A percentile compares a stretch with the other conserved stretches of the same genome.
Evolutionary conservation across 2,329 filamentous ascomycete genomes (phyloP).

Genomic region (Blumeria hordei): DNA sequence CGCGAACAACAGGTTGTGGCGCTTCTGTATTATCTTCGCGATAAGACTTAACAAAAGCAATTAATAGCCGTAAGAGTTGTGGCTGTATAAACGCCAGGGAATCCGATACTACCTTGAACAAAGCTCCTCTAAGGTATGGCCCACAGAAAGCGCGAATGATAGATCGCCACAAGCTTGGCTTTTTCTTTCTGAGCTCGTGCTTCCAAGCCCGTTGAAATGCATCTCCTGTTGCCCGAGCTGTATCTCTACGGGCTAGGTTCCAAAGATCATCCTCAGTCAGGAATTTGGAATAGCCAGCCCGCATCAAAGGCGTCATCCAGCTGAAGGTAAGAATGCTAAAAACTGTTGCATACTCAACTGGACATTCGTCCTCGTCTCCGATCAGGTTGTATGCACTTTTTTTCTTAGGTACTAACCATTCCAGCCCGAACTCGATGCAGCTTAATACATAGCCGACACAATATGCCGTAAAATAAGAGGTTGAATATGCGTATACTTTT

Average conservation of each 20-base stretch:
- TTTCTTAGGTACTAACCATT: constrained; percentile 46
- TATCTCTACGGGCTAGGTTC: constrained; percentile 63
- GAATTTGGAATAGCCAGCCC: constrained; percentile 71
- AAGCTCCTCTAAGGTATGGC: constrained; percentile 55
- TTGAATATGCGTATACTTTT: constrained; percentile 26
- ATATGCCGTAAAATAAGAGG: constrained; percentile 40
- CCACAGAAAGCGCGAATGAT: constrained; percentile 65
- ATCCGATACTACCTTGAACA: constrained; percentile 83
- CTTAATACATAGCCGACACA: constrained; percentile 33
- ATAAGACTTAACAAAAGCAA: constrained; percentile 67
- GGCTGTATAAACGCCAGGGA: constrained; percentile 71
- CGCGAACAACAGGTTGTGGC: constrained; percentile 59
- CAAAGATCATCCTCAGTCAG: constrained; percentile 89
- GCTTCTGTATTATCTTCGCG: constrained; percentile 19
- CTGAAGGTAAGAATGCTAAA: constrained; percentile 87
- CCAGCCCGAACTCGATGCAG: constrained; percentile 35
- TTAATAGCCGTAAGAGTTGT: constrained; percentile 65
- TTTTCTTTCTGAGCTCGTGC: constrained; percentile 40
- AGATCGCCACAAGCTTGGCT: constrained; percentile 70
- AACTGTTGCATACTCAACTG: constrained; percentile 67
- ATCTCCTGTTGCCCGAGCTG: constrained; percentile 47
- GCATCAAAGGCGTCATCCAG: constrained; percentile 99
- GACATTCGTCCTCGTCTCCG: constrained; percentile 43
- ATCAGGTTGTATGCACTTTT: constrained; percentile 43
- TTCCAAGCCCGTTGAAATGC: constrained; percentile 56